Base-by-base conservation (phyloP, 2,329 filamentous ascomycete species). In the Fragosphaeria purpurea region DNA sequence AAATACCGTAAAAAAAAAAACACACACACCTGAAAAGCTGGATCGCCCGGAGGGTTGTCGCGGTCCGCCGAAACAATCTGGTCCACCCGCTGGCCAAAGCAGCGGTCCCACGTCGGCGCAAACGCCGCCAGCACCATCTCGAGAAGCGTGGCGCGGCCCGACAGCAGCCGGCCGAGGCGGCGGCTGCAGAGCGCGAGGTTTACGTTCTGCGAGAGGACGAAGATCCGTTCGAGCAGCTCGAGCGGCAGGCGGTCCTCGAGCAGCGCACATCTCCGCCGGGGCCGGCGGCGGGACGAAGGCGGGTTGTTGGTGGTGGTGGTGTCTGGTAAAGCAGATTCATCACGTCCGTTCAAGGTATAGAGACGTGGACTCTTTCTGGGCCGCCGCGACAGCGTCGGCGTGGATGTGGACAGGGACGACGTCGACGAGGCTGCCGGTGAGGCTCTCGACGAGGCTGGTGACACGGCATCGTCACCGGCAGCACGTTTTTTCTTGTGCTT, bases 221-320 rank as follows among this genome's bases (percentile, higher is more conserved):
- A 71, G 45, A 81, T 77, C 35, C 55, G 65, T 58, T 79, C 74
- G 10, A 80, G 67, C 31, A 80, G 64, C 59, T 80, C 77, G 6
- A 70, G 59, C 0, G 77, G 77, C 7, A 80, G 62, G 10, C 60
- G 55, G 54, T 61, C 63, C 33, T 51, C 48, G 40, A 51, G 48
- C 33, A 48, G 48, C n/a, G 42, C 12, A 9, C 31, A n/a, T 38
- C 9, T 39, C 48, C 4, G 48, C 46, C 6, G 22, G 22, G 22
- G 41, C 2, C 22, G 41, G 8, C 41, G 41, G 41, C 9, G 41
- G 12, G 31, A n/a, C n/a, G n/a, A n/a, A n/a, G n/a, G n/a, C n/a
- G n/a, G n/a, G n/a, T n/a, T n/a, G n/a, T n/a, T n/a, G n/a, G n/a
- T n/a, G n/a, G n/a, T n/a, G n/a, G n/a, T n/a, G n/a, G n/a, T n/a